These are phyloP conservation scores for Xylaria palmicola DNA, from an alignment of 495 filamentous ascomycete species.

Conservation along the genomic window DNA sequence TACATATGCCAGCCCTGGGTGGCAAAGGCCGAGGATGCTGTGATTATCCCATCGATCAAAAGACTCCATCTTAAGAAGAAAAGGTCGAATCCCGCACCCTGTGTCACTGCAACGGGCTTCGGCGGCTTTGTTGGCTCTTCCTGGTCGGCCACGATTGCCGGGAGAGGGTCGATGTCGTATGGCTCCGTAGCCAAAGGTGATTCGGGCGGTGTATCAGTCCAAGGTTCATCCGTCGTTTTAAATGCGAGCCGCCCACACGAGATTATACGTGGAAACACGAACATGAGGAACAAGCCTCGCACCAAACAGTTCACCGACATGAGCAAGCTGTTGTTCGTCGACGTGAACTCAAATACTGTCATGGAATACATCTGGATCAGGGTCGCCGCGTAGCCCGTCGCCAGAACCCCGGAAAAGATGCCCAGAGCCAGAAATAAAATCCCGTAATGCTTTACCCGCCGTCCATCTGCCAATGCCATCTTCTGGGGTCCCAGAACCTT, in stretches of 20 bases:
- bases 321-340: slow-evolving; percentile 49
- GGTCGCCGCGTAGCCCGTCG: slow-evolving; percentile 51
- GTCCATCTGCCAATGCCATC: slow-evolving; percentile 38
- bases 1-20: slow-evolving; percentile 53
- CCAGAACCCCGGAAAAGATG: slow-evolving; percentile 52
- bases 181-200: slow-evolving; percentile 22
- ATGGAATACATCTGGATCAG: slow-evolving; percentile 52
- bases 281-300: slow-evolving; percentile 50
- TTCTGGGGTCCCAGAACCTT: slow-evolving; percentile 45
- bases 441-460: slow-evolving; percentile 43
- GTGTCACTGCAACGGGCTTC: slow-evolving; percentile 19
- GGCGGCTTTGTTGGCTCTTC: slow-evolving; percentile 38
- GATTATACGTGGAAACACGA: slow-evolving; percentile 54
- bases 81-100: slow-evolving; percentile 48
- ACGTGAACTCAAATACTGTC: slow-evolving; percentile 48
- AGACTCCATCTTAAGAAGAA: slow-evolving; percentile 50
- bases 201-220: background rate
- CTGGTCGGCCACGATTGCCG: slow-evolving; percentile 33
- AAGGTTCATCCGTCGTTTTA: slow-evolving; percentile 10
- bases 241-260: slow-evolving; percentile 41
- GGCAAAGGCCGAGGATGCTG: slow-evolving; percentile 46
- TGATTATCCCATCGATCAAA: slow-evolving; percentile 50
- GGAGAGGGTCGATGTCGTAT: slow-evolving; percentile 34
- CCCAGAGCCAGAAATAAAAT: slow-evolving; percentile 48
- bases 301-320: slow-evolving; percentile 50